These are phyloP conservation scores for Jacaranda mimosifolia DNA, from an alignment of 257 asterid species.

Conservation along the genomic window DNA sequence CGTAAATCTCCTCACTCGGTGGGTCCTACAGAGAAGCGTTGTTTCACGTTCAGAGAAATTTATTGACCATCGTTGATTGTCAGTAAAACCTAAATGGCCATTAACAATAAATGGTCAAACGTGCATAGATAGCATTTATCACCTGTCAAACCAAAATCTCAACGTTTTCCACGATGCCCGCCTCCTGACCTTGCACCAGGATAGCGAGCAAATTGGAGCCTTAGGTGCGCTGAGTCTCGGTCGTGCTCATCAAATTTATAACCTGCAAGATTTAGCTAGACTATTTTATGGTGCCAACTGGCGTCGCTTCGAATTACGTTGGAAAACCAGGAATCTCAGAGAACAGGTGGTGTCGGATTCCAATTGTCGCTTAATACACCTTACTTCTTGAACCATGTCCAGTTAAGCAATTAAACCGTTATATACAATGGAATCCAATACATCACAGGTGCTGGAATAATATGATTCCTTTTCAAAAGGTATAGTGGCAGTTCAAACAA, in stretches of 20 bases:
- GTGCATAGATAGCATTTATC: conserved; percentile 54
- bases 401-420: not conserved
- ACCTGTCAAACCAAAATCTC: conserved; percentile 62
- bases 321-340: conserved; percentile 22
- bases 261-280: conserved; percentile 76
- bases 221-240: conserved; percentile 55
- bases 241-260: conserved; percentile 70
- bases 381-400: conserved; percentile 15
- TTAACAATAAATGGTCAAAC: conserved; percentile 48
- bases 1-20: conserved; percentile 39
- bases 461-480: not conserved
- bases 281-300: conserved; percentile 44
- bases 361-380: conserved; percentile 17
- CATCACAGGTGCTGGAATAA: not conserved
- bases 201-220: conserved; percentile 70
- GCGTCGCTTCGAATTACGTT: conserved; percentile 35
- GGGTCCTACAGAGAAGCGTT: conserved; percentile 70
- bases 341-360: conserved; percentile 10
- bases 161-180: conserved; percentile 58
- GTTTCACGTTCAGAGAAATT: conserved; percentile 54
- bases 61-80: conserved; percentile 34
- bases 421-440: not conserved
- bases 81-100: conserved; percentile 38
- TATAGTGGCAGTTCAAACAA: not conserved
- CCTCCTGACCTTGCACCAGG: conserved; percentile 77